Evolutionary conservation across 73 alveolate species (phyloP).

Genomic region (Blepharisma japonicum): DNA sequence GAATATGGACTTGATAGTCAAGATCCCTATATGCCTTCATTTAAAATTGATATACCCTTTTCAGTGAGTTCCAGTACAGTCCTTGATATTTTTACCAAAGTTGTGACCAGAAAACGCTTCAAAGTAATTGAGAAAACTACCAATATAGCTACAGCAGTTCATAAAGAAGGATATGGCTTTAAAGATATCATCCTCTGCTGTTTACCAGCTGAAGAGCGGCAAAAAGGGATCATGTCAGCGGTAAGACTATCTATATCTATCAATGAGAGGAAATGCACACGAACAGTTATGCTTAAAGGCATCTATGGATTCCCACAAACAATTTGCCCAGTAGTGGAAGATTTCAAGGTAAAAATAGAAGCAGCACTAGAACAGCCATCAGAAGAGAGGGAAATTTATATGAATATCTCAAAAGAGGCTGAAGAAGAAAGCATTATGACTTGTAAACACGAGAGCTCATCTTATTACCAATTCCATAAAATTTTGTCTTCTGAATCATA

Average conservation of each 20-base stretch:
- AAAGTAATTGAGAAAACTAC: slow-evolving; percentile 1
- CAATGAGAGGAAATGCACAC: slow-evolving; percentile 2
- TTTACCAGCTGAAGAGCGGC: slow-evolving; percentile 23
- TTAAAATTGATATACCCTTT: slow-evolving; percentile 3
- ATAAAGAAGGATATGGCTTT: slow-evolving; percentile 16
- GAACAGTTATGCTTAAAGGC: slow-evolving; percentile 24
- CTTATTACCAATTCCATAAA: slow-evolving; percentile 32
- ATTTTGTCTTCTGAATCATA: slow-evolving; percentile 27
- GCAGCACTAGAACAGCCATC: neutral
- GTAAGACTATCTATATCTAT: neutral
- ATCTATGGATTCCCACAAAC: slow-evolving; percentile 26
- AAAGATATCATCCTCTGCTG: slow-evolving; percentile 27
- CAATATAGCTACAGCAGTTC: slow-evolving; percentile 28
- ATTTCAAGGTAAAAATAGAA: neutral
- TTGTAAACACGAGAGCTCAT: slow-evolving; percentile 24
- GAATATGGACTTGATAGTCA: slow-evolving; percentile 14
- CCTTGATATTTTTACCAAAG: slow-evolving; percentile 15
- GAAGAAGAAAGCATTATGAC: slow-evolving; percentile 28
- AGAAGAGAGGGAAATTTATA: neutral
- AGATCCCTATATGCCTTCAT: slow-evolving; percentile 3
- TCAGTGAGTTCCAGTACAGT: neutral
- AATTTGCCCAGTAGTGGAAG: neutral
- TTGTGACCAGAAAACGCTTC: slow-evolving; percentile 23
- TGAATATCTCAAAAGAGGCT: neutral
- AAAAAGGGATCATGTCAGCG: slow-evolving; percentile 10